Evolutionary conservation across 306 rosid species (phyloP).

Genomic region (Cucumis hystrix): DNA sequence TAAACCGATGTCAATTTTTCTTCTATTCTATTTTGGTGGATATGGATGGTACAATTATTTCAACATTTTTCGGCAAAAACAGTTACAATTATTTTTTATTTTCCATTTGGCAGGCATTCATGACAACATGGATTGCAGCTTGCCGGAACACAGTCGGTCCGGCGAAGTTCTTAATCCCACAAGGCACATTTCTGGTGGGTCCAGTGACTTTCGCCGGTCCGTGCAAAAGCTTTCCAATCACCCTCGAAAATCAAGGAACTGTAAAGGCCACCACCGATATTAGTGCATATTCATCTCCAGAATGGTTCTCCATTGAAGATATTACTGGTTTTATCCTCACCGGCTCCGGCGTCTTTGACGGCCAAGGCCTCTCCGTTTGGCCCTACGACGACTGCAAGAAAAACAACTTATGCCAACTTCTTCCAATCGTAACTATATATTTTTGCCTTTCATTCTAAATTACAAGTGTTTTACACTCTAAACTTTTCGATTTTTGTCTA

Average conservation of each 20-base stretch:
- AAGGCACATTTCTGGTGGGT: conserved; percentile 26
- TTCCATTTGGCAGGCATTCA: conserved; percentile 36
- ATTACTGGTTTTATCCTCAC: conserved; percentile 26
- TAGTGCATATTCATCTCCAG: conserved; percentile 24
- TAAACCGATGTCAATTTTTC: not conserved
- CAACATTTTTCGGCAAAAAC: too few relatives aligned
- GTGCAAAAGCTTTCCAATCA: conserved; percentile 40
- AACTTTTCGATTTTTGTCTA: too few relatives aligned
- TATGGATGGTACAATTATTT: too few relatives aligned
- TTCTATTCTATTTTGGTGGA: too few relatives aligned
- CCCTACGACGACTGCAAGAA: conserved; percentile 10
- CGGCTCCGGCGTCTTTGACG: conserved; percentile 53
- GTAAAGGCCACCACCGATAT: conserved; percentile 33
- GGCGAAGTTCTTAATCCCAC: conserved; percentile 44
- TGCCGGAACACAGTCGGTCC: conserved; percentile 21
- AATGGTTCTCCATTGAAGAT: conserved; percentile 41
- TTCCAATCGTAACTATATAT: conserved; percentile 29
- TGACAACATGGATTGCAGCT: conserved; percentile 51
- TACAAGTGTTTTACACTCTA: not conserved
- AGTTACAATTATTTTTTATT: not conserved
- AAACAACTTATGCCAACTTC: conserved; percentile 9
- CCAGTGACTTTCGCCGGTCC: conserved; percentile 55
- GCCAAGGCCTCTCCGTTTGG: conserved; percentile 48
- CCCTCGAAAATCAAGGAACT: conserved; percentile 30
- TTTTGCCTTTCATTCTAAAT: not conserved